Evolutionary conservation across 2,329 filamentous ascomycete species (phyloP), one percentile per base, ranked within the genome.

Genomic region (Botrytis squamosa): DNA sequence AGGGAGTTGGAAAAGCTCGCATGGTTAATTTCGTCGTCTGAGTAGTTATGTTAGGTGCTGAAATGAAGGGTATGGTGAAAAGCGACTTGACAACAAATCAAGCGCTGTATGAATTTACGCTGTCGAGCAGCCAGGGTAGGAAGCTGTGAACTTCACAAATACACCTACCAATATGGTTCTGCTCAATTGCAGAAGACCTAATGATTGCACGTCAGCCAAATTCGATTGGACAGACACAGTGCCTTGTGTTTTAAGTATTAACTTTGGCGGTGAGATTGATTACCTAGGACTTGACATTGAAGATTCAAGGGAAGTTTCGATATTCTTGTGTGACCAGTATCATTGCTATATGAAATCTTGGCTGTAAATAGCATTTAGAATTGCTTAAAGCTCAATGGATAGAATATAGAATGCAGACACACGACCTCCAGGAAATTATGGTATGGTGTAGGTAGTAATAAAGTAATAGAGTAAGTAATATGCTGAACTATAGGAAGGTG

Each of bases 281-380:
- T 72, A 72, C 70, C 60, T 67, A 42, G 70, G 70, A 33, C 70
- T 67, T 57, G 60, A 66, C 70, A 72, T 72, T 66, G 59, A 42
- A 57, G 40, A 71, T 55, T n/a, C 29, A 57, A 9, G 33, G 46
- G 57, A 57, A 42, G 33, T 38, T 49, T 66, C 33, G 33, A 66
- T 44, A 66, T 64, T 55, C 38, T 71, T 36, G 22, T 55, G 62
- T 66, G 62, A 66, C n/a, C 25, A 36, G 38, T 72, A 67, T 72
- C 70, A 66, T 71, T 46, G 25, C 59, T 66, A 44, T 40, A 44
- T 38, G 20, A 57, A 46, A 38, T 66, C 12, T 46, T 70, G 40
- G 66, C 55, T 25, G 66, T 69, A 42, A 42, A 33, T 20, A 57
- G 66, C 66, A 69, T 69, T 42, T 57, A 38, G 22, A 57, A 69